Base-by-base conservation (phyloP, 2,329 filamentous ascomycete genomes). In the Penicillium sp. region DNA sequence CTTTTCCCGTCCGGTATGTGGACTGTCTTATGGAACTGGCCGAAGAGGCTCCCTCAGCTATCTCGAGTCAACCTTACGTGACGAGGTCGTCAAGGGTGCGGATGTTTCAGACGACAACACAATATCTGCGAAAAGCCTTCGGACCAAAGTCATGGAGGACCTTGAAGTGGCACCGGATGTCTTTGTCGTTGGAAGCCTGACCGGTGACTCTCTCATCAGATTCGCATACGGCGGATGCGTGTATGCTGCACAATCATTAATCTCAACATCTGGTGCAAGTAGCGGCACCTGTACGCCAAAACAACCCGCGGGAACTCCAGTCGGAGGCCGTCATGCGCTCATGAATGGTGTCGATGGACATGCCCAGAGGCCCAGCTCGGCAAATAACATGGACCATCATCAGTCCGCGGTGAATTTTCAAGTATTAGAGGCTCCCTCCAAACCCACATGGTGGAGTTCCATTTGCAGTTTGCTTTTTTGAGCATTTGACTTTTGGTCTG, bases 191-290 rank as follows among this genome's bases (percentile, higher is more conserved):
- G 83, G 83, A 11, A 84, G 82, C 60, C 63, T 86, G 50, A 83
- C 82, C 0, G 83, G 83, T 3, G 83, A 86, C 65, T 83, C 82
- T 2, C 71, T 86, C 3, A 80, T 86, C 24, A 74, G 83, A 1
- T 83, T 84, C 63, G 81, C 81, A 8, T 81, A 83, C 26, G 83
- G 83, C 2, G 79, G 82, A 5, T 84, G 83, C 61, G 77, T 81
- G 7, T 81, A 81, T 63, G 76, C 79, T 4, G 83, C 82, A 3
- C 79, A 81, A 3, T 79, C 75, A 59, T 76, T 85, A 20, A 73
- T 80, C 26, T 60, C 47, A 59, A 64, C 23, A 52, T 61, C 4
- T 60, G 63, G 35, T 48, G 55, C 5, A 52, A 59, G 61, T 38
- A 63, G 65, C 28, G 65, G 66, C 28, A 33, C 51, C 14, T 64